Conservation (phyloP, 352 stramenopile genomes). For the Pythium aquatile region DNA sequence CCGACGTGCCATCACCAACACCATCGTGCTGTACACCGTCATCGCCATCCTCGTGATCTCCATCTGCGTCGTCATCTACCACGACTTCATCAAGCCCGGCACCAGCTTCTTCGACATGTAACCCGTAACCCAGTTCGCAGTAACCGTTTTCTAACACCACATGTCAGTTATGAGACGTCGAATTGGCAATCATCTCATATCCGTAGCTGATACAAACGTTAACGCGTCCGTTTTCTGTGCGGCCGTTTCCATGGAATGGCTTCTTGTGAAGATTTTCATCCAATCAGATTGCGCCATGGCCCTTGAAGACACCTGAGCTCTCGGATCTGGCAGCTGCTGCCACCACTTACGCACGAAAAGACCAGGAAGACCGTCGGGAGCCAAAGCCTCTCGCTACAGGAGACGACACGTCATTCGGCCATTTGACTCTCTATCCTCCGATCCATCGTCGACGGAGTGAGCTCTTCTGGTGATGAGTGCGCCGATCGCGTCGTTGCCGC, state of each 20-base stretch:
- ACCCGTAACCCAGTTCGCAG: neutral
- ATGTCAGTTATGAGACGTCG: neutral
- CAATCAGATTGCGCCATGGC: neutral
- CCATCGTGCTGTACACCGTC: slow-evolving; percentile 74
- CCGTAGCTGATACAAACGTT: neutral
- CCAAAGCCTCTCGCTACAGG: neutral
- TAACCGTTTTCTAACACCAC: neutral
- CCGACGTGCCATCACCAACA: slow-evolving; percentile 75
- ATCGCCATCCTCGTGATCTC: slow-evolving; percentile 63
- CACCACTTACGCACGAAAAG: neutral
- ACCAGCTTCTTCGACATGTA: slow-evolving; percentile 24
- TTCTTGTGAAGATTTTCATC: neutral
- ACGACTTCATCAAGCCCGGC: slow-evolving; percentile 60
- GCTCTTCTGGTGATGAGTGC: neutral
- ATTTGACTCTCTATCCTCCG: neutral
- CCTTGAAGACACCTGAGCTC: slow-evolving; percentile 2
- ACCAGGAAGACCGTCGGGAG: too few relatives aligned
- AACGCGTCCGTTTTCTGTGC: slow-evolving; percentile 1
- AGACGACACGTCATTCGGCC: neutral
- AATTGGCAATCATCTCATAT: neutral
- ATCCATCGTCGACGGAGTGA: too few relatives aligned
- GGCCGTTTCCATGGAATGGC: neutral
- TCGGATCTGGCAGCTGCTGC: neutral
- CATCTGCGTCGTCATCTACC: slow-evolving; percentile 77
- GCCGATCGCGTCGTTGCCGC: neutral